phyloP scores from a whole-genome alignment of 371 early-diverging fungal species.

The Chytridium lagenaria region DNA sequence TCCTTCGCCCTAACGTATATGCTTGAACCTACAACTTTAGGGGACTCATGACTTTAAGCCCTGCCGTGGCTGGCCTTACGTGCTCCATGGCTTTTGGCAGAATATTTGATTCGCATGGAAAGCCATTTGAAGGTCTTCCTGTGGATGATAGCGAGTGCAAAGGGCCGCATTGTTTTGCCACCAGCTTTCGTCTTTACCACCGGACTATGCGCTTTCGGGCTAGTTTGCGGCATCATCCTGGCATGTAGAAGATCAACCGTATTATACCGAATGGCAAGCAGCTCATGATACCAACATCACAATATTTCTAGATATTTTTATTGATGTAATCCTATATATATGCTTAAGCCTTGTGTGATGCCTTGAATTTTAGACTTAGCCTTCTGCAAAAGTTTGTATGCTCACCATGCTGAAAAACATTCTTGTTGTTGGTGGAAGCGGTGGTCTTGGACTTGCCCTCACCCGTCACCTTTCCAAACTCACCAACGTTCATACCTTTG shows the following conservation, averaged over 20 bases:
- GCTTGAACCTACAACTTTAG: not conserved
- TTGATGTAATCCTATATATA: too few species aligned
- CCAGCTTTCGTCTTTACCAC: not conserved
- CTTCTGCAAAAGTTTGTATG: not conserved
- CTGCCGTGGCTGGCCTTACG: not conserved
- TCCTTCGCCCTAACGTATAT: too few species aligned
- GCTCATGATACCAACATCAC: too few species aligned
- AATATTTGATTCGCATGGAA: not conserved
- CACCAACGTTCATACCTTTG: not conserved
- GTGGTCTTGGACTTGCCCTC: not conserved
- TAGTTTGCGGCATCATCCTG: too few species aligned
- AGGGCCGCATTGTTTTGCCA: not conserved
- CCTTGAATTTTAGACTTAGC: not conserved
- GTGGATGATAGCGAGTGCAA: not conserved
- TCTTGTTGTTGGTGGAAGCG: not conserved
- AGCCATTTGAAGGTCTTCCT: not conserved
- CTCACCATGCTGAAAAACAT: not conserved
- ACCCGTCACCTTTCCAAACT: not conserved
- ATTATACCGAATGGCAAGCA: too few species aligned
- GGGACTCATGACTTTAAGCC: constrained; percentile 7
- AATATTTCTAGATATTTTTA: too few species aligned
- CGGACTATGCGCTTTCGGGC: not conserved
- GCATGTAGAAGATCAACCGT: too few species aligned
- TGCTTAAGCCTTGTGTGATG: too few species aligned
- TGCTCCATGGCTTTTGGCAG: constrained; percentile 1